phyloP scores from a whole-genome alignment of 192 early-diverging fungal genomes.

The Coemansia sp. region DNA sequence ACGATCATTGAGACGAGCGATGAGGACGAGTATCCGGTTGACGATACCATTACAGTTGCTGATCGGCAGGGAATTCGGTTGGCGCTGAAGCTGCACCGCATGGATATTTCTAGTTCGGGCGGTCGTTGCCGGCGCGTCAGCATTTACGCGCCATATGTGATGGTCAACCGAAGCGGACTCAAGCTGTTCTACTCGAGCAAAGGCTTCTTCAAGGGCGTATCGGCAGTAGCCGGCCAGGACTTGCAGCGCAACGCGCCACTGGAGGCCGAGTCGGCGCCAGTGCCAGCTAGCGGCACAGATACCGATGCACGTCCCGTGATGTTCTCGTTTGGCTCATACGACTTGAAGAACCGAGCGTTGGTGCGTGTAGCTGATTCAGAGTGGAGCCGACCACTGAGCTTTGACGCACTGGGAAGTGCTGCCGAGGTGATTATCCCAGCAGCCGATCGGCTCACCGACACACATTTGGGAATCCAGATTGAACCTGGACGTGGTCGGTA shows the following conservation, averaged over 20 bases:
- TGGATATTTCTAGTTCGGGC: slow-evolving; percentile 67
- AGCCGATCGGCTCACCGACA: slow-evolving; percentile 49
- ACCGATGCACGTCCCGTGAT: slow-evolving; percentile 58
- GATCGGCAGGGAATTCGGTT: slow-evolving; percentile 67
- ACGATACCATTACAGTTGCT: slow-evolving; percentile 69
- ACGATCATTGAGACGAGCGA: slow-evolving; percentile 85
- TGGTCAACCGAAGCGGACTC: slow-evolving; percentile 90
- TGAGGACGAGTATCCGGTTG: slow-evolving; percentile 72
- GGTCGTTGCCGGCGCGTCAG: slow-evolving; percentile 70
- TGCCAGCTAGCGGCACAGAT: not conserved
- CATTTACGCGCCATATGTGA: slow-evolving; percentile 90
- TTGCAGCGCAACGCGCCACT: slow-evolving; percentile 1
- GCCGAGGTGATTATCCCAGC: slow-evolving; percentile 74
- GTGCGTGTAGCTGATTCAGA: slow-evolving; percentile 73
- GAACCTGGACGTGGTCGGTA: slow-evolving; percentile 87
- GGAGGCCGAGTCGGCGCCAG: slow-evolving; percentile 2
- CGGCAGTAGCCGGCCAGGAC: slow-evolving; percentile 72
- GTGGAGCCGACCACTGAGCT: slow-evolving; percentile 88
- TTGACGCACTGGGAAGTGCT: slow-evolving; percentile 91
- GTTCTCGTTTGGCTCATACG: slow-evolving; percentile 90
- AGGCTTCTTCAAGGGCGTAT: slow-evolving; percentile 72
- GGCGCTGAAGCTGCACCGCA: slow-evolving; percentile 62
- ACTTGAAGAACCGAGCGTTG: slow-evolving; percentile 79
- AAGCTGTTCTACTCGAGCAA: slow-evolving; percentile 76
- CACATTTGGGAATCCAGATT: slow-evolving; percentile 81